These are phyloP conservation scores for Ceratocystis variospora DNA, from an alignment of 2,329 filamentous ascomycete genomes.

Conservation along the genomic window DNA sequence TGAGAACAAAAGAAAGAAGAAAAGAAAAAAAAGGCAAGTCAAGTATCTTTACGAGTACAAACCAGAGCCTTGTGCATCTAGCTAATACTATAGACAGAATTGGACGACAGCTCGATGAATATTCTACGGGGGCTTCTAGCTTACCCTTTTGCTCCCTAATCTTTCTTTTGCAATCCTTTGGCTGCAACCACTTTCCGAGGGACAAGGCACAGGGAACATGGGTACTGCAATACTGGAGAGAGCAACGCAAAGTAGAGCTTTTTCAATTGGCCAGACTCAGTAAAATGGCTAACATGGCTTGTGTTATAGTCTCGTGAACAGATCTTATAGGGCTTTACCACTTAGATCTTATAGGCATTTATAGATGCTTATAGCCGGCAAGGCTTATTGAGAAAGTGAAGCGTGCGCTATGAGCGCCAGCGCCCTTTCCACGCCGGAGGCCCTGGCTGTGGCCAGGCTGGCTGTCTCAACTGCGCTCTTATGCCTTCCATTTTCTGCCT, in stretches of 20 bases:
- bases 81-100: too few relatives aligned
- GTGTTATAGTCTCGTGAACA: neutral
- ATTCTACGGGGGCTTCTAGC: neutral
- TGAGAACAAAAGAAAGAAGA: too few relatives aligned
- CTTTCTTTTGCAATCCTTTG: neutral
- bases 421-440: neutral
- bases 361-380: neutral
- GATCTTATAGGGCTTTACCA: slow-evolving; percentile 1
- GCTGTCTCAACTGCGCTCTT: neutral
- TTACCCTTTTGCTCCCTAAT: neutral
- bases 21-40: too few relatives aligned
- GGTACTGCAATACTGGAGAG: neutral
- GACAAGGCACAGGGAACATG: neutral
- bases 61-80: too few relatives aligned
- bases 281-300: neutral
- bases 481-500: neutral
- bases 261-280: neutral
- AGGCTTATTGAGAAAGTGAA: neutral
- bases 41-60: too few relatives aligned
- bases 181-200: neutral
- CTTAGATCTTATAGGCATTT: slow-evolving; percentile 4
- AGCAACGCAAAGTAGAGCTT: neutral
- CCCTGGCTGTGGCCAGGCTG: neutral
- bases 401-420: neutral
- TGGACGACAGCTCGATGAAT: too few relatives aligned